Evolutionary conservation across 306 rosid species (phyloP).

Genomic region (Betula pendula): DNA sequence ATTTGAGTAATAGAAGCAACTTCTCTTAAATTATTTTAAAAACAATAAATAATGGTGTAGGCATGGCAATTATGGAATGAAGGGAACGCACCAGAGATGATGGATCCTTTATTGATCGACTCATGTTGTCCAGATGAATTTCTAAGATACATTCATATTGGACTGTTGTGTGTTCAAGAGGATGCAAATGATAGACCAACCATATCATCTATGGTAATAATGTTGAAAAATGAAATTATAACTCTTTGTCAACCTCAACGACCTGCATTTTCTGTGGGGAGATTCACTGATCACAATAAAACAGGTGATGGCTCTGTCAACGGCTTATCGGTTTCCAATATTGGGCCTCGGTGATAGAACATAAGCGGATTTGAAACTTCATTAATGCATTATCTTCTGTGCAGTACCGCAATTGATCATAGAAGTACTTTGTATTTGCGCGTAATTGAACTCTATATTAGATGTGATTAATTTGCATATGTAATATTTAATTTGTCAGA

Average conservation of each 20-base stretch:
- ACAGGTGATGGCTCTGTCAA: conserved; percentile 17
- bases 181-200: conserved; percentile 52
- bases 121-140: conserved; percentile 35
- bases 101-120: conserved; percentile 35
- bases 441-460: no score
- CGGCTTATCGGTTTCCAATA: conserved; percentile 29
- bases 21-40: no score
- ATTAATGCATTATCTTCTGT: neutral
- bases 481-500: no score
- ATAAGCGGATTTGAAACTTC: neutral
- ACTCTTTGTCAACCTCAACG: conserved; percentile 28
- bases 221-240: conserved; percentile 38
- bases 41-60: conserved; percentile 22
- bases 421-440: no score
- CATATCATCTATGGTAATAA: conserved; percentile 44
- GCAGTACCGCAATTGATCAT: neutral
- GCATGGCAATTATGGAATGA: conserved; percentile 48
- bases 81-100: conserved; percentile 34
- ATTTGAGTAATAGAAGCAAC: no score
- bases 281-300: conserved; percentile 6
- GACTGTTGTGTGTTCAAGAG: conserved; percentile 52
- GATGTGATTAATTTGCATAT: no score
- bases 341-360: neutral
- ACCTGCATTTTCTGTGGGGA: conserved; percentile 43
- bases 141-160: conserved; percentile 39